Percentiles rank a stretch among this genome's conserved stretches.
phyloP scores from a whole-genome alignment of 2,329 filamentous ascomycete species.

The Emergomyces africanus region DNA sequence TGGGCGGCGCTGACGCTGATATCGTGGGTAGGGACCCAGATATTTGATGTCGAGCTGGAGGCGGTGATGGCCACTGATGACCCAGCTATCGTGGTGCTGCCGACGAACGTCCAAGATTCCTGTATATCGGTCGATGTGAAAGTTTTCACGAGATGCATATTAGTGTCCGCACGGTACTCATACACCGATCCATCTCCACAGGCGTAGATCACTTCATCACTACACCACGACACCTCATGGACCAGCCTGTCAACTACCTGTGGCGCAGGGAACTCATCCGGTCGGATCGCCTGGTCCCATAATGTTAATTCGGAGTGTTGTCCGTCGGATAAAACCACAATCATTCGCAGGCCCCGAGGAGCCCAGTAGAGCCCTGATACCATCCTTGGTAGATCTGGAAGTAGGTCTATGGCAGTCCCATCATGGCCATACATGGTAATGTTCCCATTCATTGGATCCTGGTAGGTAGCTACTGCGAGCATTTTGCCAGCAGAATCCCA shows the following conservation, averaged over 20 bases:
- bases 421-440: conserved; percentile 33
- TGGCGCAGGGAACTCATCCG: conserved; percentile 25
- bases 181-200: conserved; percentile 29
- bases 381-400: conserved; percentile 33
- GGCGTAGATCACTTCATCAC: conserved; percentile 24
- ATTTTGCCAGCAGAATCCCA: conserved; percentile 34
- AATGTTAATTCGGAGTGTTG: conserved; percentile 29
- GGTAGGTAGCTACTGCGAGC: conserved; percentile 35
- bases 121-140: conserved; percentile 19
- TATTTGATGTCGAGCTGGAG: conserved; percentile 23
- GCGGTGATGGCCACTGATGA: conserved; percentile 28
- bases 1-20: conserved; percentile 28
- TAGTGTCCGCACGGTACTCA: conserved; percentile 26
- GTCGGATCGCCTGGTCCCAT: conserved; percentile 29
- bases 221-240: conserved; percentile 32
- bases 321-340: conserved; percentile 32
- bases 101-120: conserved; percentile 28
- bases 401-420: conserved; percentile 31
- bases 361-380: conserved; percentile 34
- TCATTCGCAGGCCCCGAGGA: conserved; percentile 24
- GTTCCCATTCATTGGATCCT: conserved; percentile 26
- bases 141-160: conserved; percentile 25
- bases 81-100: conserved; percentile 19
- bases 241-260: conserved; percentile 26
- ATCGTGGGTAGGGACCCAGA: conserved; percentile 36